Conservation (phyloP, 2,329 filamentous ascomycete species). For the Fusarium ramigenum region DNA sequence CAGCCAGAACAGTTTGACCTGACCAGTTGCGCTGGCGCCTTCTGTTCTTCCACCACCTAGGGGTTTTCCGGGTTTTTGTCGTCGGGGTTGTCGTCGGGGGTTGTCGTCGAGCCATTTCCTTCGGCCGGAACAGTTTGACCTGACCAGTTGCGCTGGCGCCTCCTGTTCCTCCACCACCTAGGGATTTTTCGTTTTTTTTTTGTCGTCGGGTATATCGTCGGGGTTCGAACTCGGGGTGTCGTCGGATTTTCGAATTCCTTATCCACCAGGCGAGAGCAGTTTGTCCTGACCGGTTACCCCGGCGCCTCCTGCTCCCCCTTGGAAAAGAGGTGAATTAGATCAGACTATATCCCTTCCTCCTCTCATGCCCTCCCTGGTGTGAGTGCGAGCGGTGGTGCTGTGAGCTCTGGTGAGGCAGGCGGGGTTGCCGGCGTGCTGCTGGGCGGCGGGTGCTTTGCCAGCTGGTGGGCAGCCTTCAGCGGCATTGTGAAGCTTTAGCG, state of each 20-base stretch:
- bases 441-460: neutral
- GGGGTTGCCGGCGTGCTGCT: neutral
- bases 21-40: too few species aligned
- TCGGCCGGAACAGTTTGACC: conserved; percentile 40
- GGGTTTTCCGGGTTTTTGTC: neutral
- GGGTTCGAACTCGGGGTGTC: conserved; percentile 30
- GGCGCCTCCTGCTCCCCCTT: conserved; percentile 38
- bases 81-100: neutral
- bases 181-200: neutral
- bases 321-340: neutral
- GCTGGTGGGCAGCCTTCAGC: neutral
- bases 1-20: too few species aligned
- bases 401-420: neutral
- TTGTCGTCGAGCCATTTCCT: neutral
- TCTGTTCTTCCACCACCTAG: too few species aligned
- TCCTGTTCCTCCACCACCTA: neutral
- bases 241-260: neutral
- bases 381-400: neutral
- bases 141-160: conserved; percentile 42
- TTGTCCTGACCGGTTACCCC: conserved; percentile 44
- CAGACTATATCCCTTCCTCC: conserved; percentile 17
- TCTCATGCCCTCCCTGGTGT: neutral
- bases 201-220: neutral
- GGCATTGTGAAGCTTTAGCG: neutral
- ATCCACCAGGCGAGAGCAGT: conserved; percentile 32